Base-by-base conservation (phyloP, 2,329 filamentous ascomycete genomes). In the Colletotrichum tofieldiae region DNA sequence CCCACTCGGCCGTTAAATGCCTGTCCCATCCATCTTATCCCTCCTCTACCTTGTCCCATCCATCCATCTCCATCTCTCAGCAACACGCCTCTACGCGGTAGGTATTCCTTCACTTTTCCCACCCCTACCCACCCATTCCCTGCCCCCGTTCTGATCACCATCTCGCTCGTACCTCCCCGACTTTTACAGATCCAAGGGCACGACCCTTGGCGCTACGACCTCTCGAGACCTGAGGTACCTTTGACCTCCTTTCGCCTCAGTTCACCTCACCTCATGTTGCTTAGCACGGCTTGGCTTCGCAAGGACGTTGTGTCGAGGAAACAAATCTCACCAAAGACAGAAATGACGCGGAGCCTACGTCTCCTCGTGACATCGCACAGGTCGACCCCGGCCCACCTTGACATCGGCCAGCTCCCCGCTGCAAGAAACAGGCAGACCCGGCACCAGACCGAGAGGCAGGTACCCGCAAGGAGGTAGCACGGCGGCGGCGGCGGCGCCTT, bases 351-450 rank as follows among this genome's bases (percentile, higher is more conserved):
- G 11, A 32, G 63, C 51, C 4, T 20, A 37, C 49, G 39, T 32
- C 26, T 8, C 32, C 29, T 66, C 23, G 14, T 51, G 23, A n/a
- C 49, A 29, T 51, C 23, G 47, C 47, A 51, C 14, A 51, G 26
- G 7, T 12, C 29, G 16, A 23, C 23, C 47, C n/a, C 12, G 16
- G 26, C 9, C 26, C 26, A 39, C 23, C 43, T 56, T 35, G 45
- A 41, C 37, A 37, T 67, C 64, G 47, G 65, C 26, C 26, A 62
- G 65, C 56, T 63, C 65, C 65, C 65, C 65, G 65, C 29, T 26
- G 65, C 65, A 35, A 37, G 32, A 37, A 35, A 55, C 32, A 35
- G 8, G 43, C 43, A 45, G 18, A 20, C 12, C 18, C 43, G 43
- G 43, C 18, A 4, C 43, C 43, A 45, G 20, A n/a, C 43, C 18